phyloP scores from a whole-genome alignment of 2,329 filamentous ascomycete species.

The Aspergillus carbonarius region DNA sequence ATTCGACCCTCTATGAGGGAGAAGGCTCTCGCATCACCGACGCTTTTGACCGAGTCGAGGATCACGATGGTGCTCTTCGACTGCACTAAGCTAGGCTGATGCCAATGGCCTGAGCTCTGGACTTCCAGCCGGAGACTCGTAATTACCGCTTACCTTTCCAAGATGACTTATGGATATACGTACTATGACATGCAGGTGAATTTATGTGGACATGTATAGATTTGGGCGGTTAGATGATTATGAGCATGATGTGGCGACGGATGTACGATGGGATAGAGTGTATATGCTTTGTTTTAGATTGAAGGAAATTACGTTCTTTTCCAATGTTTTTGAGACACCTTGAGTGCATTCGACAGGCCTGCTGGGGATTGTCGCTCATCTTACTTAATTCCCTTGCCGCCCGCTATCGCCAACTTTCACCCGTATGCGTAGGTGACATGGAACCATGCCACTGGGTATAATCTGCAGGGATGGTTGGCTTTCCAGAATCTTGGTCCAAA shows the following conservation, averaged over 20 bases:
- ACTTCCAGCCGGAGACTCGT: too few species aligned
- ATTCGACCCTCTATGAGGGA: conserved; percentile 28
- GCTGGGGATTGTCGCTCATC: too few species aligned
- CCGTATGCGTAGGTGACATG: neutral
- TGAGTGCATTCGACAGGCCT: too few species aligned
- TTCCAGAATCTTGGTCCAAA: too few species aligned
- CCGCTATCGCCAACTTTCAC: neutral
- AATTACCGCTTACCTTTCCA: neutral
- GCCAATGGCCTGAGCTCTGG: too few species aligned
- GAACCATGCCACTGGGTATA: neutral
- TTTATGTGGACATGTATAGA: neutral
- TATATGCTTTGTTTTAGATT: too few species aligned
- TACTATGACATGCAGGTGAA: neutral
- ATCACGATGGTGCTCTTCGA: conserved; percentile 22
- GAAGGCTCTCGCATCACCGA: conserved; percentile 32
- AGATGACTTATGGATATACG: neutral
- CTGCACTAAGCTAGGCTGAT: conserved; percentile 17
- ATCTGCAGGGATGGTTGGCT: neutral
- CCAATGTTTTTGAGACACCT: too few species aligned
- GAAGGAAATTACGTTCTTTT: too few species aligned
- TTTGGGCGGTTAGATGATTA: neutral
- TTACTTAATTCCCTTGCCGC: neutral
- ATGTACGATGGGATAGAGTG: neutral
- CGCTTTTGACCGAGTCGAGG: conserved; percentile 24
- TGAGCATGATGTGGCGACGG: neutral